Evolutionary conservation across 441 rosid genomes (phyloP).

Genomic region (Isatis lusitanica): DNA sequence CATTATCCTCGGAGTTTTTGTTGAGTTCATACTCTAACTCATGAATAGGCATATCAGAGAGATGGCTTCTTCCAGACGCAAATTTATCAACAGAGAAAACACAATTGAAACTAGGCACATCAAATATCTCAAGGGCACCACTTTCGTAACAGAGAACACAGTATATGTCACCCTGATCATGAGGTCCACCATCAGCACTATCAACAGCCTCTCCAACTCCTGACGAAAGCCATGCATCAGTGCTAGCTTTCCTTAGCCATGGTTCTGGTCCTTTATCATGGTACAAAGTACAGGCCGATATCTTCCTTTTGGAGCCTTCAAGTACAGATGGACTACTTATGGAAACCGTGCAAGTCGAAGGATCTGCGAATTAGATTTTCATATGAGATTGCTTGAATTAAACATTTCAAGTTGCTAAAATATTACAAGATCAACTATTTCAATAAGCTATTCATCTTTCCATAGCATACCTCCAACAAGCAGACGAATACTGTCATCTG

Average conservation of each 20-base stretch:
- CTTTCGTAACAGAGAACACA: constrained; percentile 84
- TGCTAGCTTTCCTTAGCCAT: constrained; percentile 92
- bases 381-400: constrained; percentile 29
- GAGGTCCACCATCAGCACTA: constrained; percentile 78
- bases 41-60: constrained; percentile 53
- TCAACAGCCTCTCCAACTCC: constrained; percentile 84
- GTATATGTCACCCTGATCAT: constrained; percentile 87
- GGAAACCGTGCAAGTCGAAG: constrained; percentile 79
- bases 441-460: constrained; percentile 19
- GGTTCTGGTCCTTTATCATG: constrained; percentile 94
- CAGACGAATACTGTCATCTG: constrained; percentile 86
- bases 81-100: constrained; percentile 85
- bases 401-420: constrained; percentile 12
- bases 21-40: constrained; percentile 51
- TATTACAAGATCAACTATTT: constrained; percentile 11
- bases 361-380: constrained; percentile 64
- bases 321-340: constrained; percentile 63
- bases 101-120: constrained; percentile 82
- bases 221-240: constrained; percentile 98
- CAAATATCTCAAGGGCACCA: constrained; percentile 88
- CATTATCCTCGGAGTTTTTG: constrained; percentile 51
- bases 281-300: constrained; percentile 88
- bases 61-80: constrained; percentile 76
- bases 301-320: constrained; percentile 58
- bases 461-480: constrained; percentile 83